A percentile compares a stretch with the other conserved stretches of the same genome.
Evolutionary conservation across 495 filamentous ascomycete species (phyloP).

Genomic region (Aspergillus cristatus): DNA sequence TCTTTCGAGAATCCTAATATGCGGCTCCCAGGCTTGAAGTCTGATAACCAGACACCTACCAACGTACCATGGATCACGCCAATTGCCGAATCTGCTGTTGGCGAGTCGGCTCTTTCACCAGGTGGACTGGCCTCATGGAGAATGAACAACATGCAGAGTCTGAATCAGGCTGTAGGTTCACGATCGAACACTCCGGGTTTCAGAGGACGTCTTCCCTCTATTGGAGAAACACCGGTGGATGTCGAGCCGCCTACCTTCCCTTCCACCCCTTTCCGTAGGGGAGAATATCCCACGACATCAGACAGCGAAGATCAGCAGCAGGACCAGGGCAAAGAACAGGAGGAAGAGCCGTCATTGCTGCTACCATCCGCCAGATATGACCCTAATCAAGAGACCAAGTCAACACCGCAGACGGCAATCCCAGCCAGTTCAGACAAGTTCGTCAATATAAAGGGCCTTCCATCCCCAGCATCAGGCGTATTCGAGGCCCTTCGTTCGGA

Average conservation of each 20-base stretch:
- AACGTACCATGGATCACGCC: constrained; percentile 72
- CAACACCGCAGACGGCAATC: constrained; percentile 45
- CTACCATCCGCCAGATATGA: constrained; percentile 46
- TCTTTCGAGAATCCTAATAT: constrained; percentile 62
- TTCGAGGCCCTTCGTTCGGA: constrained; percentile 46
- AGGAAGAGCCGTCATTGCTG: constrained; percentile 21
- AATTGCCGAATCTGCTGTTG: constrained; percentile 80
- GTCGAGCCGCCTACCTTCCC: constrained; percentile 40
- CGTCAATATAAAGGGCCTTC: constrained; percentile 42
- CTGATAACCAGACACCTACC: constrained; percentile 68
- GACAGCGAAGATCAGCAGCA: constrained; percentile 32
- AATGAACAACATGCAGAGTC: constrained; percentile 45
- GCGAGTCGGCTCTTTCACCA: constrained; percentile 75
- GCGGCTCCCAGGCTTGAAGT: constrained; percentile 57
- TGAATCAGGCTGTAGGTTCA: constrained; percentile 62
- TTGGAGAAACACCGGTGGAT: constrained; percentile 65
- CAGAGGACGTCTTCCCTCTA: constrained; percentile 68
- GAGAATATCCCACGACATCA: constrained; percentile 40
- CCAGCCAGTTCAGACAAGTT: constrained; percentile 33
- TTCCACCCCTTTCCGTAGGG: constrained; percentile 29
- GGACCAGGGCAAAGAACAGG: constrained; percentile 24
- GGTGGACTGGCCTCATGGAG: constrained; percentile 59
- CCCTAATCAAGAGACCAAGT: constrained; percentile 30
- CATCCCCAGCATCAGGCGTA: constrained; percentile 47
- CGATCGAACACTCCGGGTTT: constrained; percentile 68